phyloP scores from a whole-genome alignment of 2,329 filamentous ascomycete species.

The Madurella fahalii region DNA sequence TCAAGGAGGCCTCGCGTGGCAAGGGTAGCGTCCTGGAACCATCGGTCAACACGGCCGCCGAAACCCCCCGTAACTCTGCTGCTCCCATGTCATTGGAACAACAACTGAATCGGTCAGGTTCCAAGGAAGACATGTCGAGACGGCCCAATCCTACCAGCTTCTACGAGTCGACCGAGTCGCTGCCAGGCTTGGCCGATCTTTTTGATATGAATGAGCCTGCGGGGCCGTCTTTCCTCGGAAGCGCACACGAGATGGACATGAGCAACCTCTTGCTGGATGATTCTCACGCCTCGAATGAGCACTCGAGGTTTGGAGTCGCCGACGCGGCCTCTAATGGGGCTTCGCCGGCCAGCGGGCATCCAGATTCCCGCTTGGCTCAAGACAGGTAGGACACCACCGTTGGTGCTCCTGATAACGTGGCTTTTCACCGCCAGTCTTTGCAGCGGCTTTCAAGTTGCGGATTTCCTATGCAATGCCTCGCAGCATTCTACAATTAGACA shows the following conservation, averaged over 20 bases:
- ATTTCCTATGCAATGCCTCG: not conserved
- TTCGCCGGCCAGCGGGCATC: slow-evolving; percentile 5
- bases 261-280: slow-evolving; percentile 58
- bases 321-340: slow-evolving; percentile 5
- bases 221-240: slow-evolving; percentile 38
- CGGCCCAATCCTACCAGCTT: slow-evolving; percentile 35
- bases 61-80: slow-evolving; percentile 40
- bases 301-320: not conserved
- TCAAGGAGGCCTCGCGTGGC: slow-evolving; percentile 37
- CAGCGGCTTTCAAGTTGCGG: not conserved
- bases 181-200: slow-evolving; percentile 32
- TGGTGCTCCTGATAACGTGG: not conserved
- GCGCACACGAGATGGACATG: slow-evolving; percentile 57
- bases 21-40: slow-evolving; percentile 45
- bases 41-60: slow-evolving; percentile 47
- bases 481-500: not conserved
- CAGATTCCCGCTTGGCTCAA: slow-evolving; percentile 1
- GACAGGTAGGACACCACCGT: not conserved
- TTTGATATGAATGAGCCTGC: slow-evolving; percentile 44
- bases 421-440: not conserved
- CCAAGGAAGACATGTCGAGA: slow-evolving; percentile 46
- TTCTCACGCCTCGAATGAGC: slow-evolving; percentile 26
- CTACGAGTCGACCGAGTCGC: slow-evolving; percentile 32
- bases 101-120: slow-evolving; percentile 38
- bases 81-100: slow-evolving; percentile 40